Conservation (phyloP, 805 yeast genomes). For the Candida tibetensis region DNA sequence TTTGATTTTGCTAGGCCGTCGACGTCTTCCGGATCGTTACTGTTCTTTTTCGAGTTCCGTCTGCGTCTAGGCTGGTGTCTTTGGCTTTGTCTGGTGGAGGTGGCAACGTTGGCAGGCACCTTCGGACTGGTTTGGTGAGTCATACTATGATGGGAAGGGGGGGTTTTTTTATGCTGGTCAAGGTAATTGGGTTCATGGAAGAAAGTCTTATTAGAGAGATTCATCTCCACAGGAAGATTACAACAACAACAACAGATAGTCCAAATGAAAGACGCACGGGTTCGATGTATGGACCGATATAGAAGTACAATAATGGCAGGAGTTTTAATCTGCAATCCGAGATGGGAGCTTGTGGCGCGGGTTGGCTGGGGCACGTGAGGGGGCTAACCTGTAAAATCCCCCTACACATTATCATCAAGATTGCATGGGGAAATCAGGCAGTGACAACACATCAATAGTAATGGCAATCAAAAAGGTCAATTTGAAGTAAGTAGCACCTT, state of each 20-base stretch:
- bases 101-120: not conserved
- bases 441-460: not conserved
- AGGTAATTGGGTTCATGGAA: not conserved
- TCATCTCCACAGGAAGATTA: no score
- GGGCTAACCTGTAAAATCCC: no score
- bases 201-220: not conserved
- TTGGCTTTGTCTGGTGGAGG: constrained; percentile 2
- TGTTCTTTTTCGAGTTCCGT: not conserved
- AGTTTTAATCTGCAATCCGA: no score
- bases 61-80: not conserved
- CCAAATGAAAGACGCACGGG: no score
- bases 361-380: no score
- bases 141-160: not conserved
- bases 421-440: no score
- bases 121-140: not conserved
- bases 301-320: no score
- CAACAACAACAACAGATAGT: no score
- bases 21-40: not conserved
- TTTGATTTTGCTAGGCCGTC: constrained; percentile 13
- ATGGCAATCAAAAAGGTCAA: constrained; percentile 19
- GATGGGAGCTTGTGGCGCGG: no score
- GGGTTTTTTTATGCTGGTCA: not conserved
- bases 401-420: no score
- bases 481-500: constrained; percentile 26
- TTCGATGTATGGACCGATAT: no score